These are phyloP conservation scores for Nicotiana otophora DNA, from an alignment of 257 asterid species.

Conservation along the genomic window DNA sequence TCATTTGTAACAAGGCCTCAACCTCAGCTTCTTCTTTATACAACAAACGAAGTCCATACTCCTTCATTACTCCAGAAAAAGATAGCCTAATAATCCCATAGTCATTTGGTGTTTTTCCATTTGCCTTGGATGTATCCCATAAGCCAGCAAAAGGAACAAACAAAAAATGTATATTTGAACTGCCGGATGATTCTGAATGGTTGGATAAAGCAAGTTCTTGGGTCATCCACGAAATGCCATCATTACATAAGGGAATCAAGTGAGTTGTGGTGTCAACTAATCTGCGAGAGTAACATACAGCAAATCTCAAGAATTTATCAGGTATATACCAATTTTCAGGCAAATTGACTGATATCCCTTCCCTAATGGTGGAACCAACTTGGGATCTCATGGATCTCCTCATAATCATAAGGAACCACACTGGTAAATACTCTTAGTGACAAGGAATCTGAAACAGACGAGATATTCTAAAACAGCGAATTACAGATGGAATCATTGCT, in stretches of 20 bases:
- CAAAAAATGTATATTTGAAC: neutral
- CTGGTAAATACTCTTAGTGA: neutral
- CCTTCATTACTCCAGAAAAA: too few relatives aligned
- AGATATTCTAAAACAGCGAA: neutral
- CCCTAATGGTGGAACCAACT: neutral
- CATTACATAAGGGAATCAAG: neutral
- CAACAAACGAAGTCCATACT: too few relatives aligned
- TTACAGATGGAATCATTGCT: fast-evolving
- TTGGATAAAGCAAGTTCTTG: neutral
- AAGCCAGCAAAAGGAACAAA: neutral
- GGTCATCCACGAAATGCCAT: neutral
- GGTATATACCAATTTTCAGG: neutral
- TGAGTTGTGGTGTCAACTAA: neutral
- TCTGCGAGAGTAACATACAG: neutral
- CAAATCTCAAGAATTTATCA: neutral
- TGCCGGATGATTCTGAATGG: neutral
- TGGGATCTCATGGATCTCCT: neutral
- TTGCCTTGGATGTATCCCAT: too few relatives aligned
- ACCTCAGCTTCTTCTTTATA: too few relatives aligned
- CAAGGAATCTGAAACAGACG: neutral
- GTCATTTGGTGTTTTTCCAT: too few relatives aligned
- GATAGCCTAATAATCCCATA: too few relatives aligned
- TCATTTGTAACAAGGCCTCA: neutral
- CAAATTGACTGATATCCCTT: neutral
- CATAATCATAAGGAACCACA: too few relatives aligned